Conservation (phyloP, 495 filamentous ascomycete genomes). For the Lophium mytilinum region DNA sequence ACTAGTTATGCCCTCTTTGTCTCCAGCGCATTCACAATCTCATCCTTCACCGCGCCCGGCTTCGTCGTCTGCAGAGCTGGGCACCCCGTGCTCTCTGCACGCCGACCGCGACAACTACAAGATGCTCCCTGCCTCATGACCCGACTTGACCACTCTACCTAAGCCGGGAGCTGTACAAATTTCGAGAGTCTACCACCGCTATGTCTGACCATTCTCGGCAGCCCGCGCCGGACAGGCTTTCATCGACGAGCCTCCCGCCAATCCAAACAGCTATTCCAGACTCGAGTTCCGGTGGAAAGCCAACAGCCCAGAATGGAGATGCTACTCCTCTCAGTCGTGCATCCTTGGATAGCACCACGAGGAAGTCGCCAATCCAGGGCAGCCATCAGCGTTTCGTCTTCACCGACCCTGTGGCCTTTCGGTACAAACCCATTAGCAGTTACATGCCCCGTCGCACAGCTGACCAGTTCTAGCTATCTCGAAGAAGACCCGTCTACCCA, state of each 20-base stretch:
- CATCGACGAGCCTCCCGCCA: not conserved
- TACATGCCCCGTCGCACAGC: not conserved
- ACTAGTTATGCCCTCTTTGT: no score
- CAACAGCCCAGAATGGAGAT: constrained; percentile 1
- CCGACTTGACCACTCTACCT: no score
- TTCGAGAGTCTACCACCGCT: no score
- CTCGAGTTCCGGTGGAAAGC: not conserved
- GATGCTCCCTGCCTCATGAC: no score
- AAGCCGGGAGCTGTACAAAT: no score
- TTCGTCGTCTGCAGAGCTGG: constrained; percentile 1
- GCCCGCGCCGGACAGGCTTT: not conserved
- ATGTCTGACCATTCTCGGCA: not conserved
- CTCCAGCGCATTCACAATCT: no score
- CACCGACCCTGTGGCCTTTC: constrained; percentile 38
- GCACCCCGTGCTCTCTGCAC: constrained; percentile 1
- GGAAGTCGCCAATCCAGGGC: constrained; percentile 2
- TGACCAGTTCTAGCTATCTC: constrained; percentile 52
- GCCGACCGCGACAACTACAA: not conserved
- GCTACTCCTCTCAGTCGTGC: not conserved
- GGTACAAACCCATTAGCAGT: constrained; percentile 4
- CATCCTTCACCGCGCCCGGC: not conserved
- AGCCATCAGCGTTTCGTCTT: constrained; percentile 37
- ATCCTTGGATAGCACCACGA: constrained; percentile 1
- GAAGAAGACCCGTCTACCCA: constrained; percentile 75
- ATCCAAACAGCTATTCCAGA: constrained; percentile 10